Conservation (phyloP, 805 yeast species). For the Candida chauliodis region DNA sequence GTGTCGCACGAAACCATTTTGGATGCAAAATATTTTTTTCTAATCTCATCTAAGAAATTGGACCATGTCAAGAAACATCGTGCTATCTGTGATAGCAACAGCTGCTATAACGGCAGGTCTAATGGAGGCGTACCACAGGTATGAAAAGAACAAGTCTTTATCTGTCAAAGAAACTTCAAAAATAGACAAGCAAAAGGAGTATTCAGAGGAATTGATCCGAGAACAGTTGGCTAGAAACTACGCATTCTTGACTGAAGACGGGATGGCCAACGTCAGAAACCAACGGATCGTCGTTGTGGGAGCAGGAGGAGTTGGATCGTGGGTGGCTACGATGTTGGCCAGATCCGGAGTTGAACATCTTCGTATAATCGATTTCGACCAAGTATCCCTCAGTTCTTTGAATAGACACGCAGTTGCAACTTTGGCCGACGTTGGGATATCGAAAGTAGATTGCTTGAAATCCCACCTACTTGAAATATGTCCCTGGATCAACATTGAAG, state of each 20-base stretch:
- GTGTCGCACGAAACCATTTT: background rate
- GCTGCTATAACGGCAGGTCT: constrained; percentile 31
- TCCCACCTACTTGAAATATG: constrained; percentile 69
- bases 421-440: constrained; percentile 84
- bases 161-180: background rate
- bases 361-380: constrained; percentile 90
- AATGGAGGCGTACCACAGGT: constrained; percentile 34
- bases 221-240: constrained; percentile 94
- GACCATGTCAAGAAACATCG: constrained; percentile 7
- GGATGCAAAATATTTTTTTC: constrained; percentile 4
- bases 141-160: constrained; percentile 5
- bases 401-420: constrained; percentile 95
- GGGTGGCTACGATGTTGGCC: constrained; percentile 87
- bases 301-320: constrained; percentile 98
- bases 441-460: constrained; percentile 81
- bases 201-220: constrained; percentile 66
- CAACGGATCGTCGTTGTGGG: constrained; percentile 80
- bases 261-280: constrained; percentile 66
- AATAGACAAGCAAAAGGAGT: constrained; percentile 10
- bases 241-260: constrained; percentile 86
- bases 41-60: background rate
- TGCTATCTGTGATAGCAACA: constrained; percentile 22
- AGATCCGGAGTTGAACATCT: constrained; percentile 84
- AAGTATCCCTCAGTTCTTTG: constrained; percentile 85
- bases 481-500: constrained; percentile 91